Percentiles rank a stretch among this genome's conserved stretches.
Evolutionary conservation across 257 asterid species (phyloP).

Genomic region (Capsicum chinense): DNA sequence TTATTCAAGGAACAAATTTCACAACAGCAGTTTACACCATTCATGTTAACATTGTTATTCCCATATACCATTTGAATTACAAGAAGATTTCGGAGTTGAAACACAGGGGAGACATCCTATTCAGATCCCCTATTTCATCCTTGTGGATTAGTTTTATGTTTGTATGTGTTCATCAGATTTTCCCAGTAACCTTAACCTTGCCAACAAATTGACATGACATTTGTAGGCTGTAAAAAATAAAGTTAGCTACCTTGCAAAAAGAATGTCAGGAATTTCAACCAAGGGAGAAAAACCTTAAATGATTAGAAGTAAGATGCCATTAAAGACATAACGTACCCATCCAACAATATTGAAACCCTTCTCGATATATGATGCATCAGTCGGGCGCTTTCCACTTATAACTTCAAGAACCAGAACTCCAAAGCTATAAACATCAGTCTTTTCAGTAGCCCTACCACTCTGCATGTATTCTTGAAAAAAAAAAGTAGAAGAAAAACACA

Average conservation of each 20-base stretch:
- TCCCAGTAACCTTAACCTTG: slow-evolving; percentile 1
- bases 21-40: neutral
- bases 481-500: slow-evolving; percentile 1
- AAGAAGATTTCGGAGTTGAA: neutral
- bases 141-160: neutral
- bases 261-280: slow-evolving; percentile 14
- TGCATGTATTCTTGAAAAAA: slow-evolving; percentile 76
- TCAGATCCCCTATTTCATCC: slow-evolving; percentile 7
- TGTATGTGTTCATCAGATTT: neutral
- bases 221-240: neutral
- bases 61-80: neutral
- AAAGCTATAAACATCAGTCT: slow-evolving; percentile 84
- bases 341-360: slow-evolving; percentile 88
- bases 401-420: slow-evolving; percentile 83
- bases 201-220: neutral
- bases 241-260: neutral
- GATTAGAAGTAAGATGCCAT: neutral
- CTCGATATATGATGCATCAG: slow-evolving; percentile 81
- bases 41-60: neutral
- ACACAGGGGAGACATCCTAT: neutral
- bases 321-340: slow-evolving; percentile 57
- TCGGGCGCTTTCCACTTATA: slow-evolving; percentile 78
- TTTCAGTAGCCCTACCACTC: slow-evolving; percentile 91
- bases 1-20: neutral
- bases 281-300: neutral